Percentiles rank a stretch among this genome's conserved stretches.
Evolutionary conservation across 148 eudicot species (phyloP).

Genomic region (Suaeda aralocaspica): DNA sequence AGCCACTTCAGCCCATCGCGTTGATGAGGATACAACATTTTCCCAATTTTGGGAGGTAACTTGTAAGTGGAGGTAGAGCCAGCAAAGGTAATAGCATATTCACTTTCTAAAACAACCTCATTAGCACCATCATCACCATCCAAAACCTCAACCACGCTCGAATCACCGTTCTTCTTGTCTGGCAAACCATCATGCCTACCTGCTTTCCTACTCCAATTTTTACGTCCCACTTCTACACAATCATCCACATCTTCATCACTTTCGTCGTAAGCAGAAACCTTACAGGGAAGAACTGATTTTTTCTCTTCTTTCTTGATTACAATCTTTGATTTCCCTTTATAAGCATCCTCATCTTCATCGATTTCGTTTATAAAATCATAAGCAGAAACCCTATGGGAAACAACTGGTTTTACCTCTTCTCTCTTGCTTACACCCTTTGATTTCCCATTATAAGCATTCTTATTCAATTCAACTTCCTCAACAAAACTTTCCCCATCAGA

Average conservation of each 20-base stretch:
- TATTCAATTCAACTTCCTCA: conserved; percentile 17
- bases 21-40: conserved; percentile 90
- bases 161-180: conserved; percentile 30
- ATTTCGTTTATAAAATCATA: conserved; percentile 14
- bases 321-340: conserved; percentile 15
- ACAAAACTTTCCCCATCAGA: conserved; percentile 21
- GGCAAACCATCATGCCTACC: too few species aligned
- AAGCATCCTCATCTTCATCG: conserved; percentile 14
- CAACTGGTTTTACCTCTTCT: conserved; percentile 21
- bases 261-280: conserved; percentile 18
- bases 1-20: conserved; percentile 97
- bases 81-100: conserved; percentile 36
- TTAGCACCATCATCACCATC: conserved; percentile 31
- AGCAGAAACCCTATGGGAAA: conserved; percentile 16
- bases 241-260: conserved; percentile 30
- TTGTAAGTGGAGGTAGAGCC: conserved; percentile 47
- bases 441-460: conserved; percentile 13
- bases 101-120: conserved; percentile 32
- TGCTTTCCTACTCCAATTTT: conserved; percentile 26
- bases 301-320: conserved; percentile 17
- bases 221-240: conserved; percentile 42
- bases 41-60: conserved; percentile 58
- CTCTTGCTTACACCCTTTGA: conserved; percentile 18
- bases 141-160: conserved; percentile 32
- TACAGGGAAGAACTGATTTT: conserved; percentile 23